Evolutionary conservation across 495 filamentous ascomycete genomes (phyloP).

Genomic region (Aspergillus egyptiacus): DNA sequence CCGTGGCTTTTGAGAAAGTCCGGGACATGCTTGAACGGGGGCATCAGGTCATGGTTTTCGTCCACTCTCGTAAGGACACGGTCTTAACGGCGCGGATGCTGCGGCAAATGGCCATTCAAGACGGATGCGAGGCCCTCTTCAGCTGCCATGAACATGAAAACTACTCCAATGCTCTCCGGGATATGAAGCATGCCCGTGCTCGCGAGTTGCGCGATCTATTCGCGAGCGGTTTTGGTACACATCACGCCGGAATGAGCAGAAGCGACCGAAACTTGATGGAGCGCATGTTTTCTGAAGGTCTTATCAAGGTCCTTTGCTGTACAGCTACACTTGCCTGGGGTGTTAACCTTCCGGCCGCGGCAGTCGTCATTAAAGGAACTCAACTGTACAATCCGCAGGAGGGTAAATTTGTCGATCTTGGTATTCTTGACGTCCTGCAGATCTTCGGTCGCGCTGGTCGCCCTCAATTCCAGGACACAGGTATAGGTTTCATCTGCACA

Average conservation of each 20-base stretch:
- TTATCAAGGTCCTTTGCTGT: constrained; percentile 94
- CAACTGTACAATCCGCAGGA: constrained; percentile 94
- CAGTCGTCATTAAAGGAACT: constrained; percentile 96
- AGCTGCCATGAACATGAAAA: constrained; percentile 58
- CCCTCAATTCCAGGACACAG: constrained; percentile 92
- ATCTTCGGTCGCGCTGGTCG: constrained; percentile 98
- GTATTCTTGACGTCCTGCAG: constrained; percentile 95
- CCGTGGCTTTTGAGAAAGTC: constrained; percentile 87
- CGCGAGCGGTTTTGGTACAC: constrained; percentile 83
- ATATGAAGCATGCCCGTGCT: constrained; percentile 77
- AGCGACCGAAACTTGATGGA: constrained; percentile 93
- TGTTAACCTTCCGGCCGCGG: constrained; percentile 96
- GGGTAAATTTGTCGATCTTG: constrained; percentile 92
- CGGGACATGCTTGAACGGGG: constrained; percentile 78
- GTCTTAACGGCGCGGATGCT: constrained; percentile 80
- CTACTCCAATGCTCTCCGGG: constrained; percentile 67
- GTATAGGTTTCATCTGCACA: constrained; percentile 95
- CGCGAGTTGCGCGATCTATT: constrained; percentile 83
- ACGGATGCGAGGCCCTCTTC: constrained; percentile 71
- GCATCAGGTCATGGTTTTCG: constrained; percentile 98
- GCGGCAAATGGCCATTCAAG: constrained; percentile 76
- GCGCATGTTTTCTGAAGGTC: constrained; percentile 77
- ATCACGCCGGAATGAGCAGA: constrained; percentile 92
- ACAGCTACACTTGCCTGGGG: constrained; percentile 98
- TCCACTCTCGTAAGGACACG: constrained; percentile 94